Evolutionary conservation across 352 stramenopile species (phyloP), one percentile per base, ranked within the genome.

Genomic region (Phytophthora cryptogea): DNA sequence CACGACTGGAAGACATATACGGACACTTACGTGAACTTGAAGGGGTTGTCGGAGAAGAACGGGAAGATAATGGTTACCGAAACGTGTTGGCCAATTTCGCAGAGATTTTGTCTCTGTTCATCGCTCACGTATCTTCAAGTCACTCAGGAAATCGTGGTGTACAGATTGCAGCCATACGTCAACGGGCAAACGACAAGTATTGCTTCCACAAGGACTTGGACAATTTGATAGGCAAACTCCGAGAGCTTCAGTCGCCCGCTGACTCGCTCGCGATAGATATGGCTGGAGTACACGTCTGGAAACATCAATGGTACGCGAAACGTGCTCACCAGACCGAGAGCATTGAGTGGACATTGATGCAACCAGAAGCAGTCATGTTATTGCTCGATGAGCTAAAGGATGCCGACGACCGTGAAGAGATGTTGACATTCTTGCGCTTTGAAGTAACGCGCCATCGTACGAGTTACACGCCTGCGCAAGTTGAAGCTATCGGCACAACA

Each of bases 151-250:
- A 56, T n/a, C 51, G 54, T 3, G 44, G 68, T n/a, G 50, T 62
- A 6, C 61, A 68, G 33, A 66, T 65, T 11, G 46, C 57, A 3
- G 41, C 66, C 54, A 60, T 53, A 27, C 55, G 62, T 31, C 49
- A 70, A 35, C 51, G 66, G 3, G 51, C 51, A 14, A 52, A 27
- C n/a, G 64, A 70, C 17, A 71, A 71, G 23, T 74, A 68, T 51
- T 49, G 47, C 1, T 68, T 74, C 40, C 66, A 74, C n/a, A 69
- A 74, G 45, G 61, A 65, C 4, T 51, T 74, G n/a, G 66, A 74
- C n/a, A 42, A 58, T 2, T 35, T 74, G 5, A 42, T 65, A 7
- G 42, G 53, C 23, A 44, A 6, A 36, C 32, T 74, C 51, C 54
- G 31, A 8, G 30, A 37, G 4, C 26, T 36, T 35, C 36, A 56